Conservation (phyloP, 805 yeast species). For the Nematodospora valgi region DNA sequence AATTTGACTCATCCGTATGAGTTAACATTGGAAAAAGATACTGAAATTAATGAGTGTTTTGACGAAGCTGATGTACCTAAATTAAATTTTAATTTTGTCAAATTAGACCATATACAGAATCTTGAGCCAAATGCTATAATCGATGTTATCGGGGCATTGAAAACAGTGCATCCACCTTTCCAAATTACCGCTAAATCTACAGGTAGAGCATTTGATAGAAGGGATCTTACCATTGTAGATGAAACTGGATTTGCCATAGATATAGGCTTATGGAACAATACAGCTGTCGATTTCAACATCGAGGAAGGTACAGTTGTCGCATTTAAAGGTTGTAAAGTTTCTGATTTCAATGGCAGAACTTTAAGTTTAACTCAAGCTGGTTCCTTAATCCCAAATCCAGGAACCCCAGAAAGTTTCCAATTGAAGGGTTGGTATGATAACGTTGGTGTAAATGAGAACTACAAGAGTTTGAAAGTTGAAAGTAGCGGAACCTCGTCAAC, state of each 20-base stretch:
- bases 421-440: slow-evolving; percentile 95
- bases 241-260: slow-evolving; percentile 71
- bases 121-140: slow-evolving; percentile 68
- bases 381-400: slow-evolving; percentile 76
- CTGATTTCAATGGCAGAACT: slow-evolving; percentile 84
- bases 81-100: slow-evolving; percentile 70
- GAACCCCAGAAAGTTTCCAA: slow-evolving; percentile 79
- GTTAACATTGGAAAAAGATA: slow-evolving; percentile 74
- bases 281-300: slow-evolving; percentile 72
- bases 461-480: slow-evolving; percentile 60
- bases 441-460: slow-evolving; percentile 61
- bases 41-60: slow-evolving; percentile 65
- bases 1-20: slow-evolving; percentile 87
- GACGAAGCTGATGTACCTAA: slow-evolving; percentile 70
- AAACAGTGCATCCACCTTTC: slow-evolving; percentile 68
- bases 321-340: slow-evolving; percentile 83
- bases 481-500: slow-evolving; percentile 25
- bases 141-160: slow-evolving; percentile 86
- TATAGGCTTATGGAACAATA: slow-evolving; percentile 87
- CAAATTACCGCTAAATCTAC: slow-evolving; percentile 83
- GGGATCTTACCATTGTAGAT: slow-evolving; percentile 85
- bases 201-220: slow-evolving; percentile 88
- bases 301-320: slow-evolving; percentile 86
- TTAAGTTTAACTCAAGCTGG: slow-evolving; percentile 80
- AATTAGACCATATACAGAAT: slow-evolving; percentile 61